phyloP scores from a whole-genome alignment of 1,284 basidiomycete species.

The Boletus sp. region DNA sequence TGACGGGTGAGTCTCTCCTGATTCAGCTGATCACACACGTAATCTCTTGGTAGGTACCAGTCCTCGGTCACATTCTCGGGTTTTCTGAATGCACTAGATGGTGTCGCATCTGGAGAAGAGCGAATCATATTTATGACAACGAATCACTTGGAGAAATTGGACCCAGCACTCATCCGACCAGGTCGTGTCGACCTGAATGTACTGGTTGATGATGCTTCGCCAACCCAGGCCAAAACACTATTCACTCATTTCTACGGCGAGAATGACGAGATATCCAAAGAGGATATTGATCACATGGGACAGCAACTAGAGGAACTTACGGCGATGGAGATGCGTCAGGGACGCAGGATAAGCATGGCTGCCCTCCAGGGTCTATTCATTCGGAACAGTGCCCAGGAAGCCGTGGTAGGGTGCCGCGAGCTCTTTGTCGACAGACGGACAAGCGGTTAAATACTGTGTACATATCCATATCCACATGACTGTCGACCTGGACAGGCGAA shows the following conservation, averaged over 20 bases:
- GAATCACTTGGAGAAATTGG: constrained; percentile 86
- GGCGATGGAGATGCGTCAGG: constrained; percentile 52
- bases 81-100: constrained; percentile 96
- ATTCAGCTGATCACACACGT: constrained; percentile 8
- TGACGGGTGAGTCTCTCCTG: constrained; percentile 68
- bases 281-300: constrained; percentile 52
- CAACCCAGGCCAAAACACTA: constrained; percentile 78
- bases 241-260: constrained; percentile 87
- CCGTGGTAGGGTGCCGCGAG: constrained; percentile 57
- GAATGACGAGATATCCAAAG: constrained; percentile 37
- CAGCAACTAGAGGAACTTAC: constrained; percentile 57
- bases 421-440: constrained; percentile 49
- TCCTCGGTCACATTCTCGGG: constrained; percentile 98
- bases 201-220: constrained; percentile 86
- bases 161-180: constrained; percentile 93
- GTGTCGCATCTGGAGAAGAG: constrained; percentile 96
- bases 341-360: constrained; percentile 86
- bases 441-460: constrained; percentile 16
- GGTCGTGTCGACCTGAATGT: constrained; percentile 91
- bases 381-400: constrained; percentile 66
- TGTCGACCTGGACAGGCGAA: neutral
- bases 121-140: constrained; percentile 99
- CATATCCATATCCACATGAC: constrained; percentile 7
- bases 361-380: constrained; percentile 94
- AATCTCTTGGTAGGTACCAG: constrained; percentile 67